Conservation (phyloP, 306 rosid species). For the Astragalus membranaceus region DNA sequence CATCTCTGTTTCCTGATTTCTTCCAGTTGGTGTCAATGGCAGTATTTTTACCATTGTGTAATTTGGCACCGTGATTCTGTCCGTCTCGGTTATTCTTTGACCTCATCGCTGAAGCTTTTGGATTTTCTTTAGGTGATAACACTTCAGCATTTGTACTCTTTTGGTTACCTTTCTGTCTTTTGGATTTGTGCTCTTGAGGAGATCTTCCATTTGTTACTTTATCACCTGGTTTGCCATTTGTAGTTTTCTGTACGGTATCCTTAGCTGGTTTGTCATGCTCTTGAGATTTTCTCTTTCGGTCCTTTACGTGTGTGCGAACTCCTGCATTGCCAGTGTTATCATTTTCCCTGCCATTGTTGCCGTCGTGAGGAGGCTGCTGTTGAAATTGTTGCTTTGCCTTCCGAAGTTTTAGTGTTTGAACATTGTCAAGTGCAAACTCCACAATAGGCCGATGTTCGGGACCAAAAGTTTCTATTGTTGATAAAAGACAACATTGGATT, state of each 20-base stretch:
- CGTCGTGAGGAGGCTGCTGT: constrained; percentile 26
- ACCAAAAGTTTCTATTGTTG: constrained; percentile 69
- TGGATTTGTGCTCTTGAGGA: constrained; percentile 29
- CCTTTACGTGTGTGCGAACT: constrained; percentile 23
- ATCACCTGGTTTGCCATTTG: constrained; percentile 23
- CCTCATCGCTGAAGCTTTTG: constrained; percentile 23
- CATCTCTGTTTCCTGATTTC: constrained; percentile 20
- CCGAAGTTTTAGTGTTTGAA: constrained; percentile 62
- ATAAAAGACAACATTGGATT: constrained; percentile 4
- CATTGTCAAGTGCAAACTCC: constrained; percentile 90
- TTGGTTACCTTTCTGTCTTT: constrained; percentile 43
- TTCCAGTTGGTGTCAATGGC: constrained; percentile 13
- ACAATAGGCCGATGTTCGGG: constrained; percentile 83
- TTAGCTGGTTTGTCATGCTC: constrained; percentile 31
- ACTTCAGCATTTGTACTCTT: constrained; percentile 18
- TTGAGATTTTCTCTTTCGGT: constrained; percentile 41
- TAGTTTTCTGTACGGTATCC: constrained; percentile 15
- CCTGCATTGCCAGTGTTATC: constrained; percentile 13
- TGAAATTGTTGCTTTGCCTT: constrained; percentile 52
- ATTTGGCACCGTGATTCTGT: constrained; percentile 25
- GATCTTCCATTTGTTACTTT: constrained; percentile 24
- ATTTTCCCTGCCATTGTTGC: neutral
- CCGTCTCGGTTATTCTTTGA: constrained; percentile 24
- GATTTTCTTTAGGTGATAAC: constrained; percentile 4
- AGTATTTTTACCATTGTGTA: constrained; percentile 3